These are phyloP conservation scores for Rhizophagus clarus DNA, from an alignment of 192 early-diverging fungal species.

Conservation along the genomic window DNA sequence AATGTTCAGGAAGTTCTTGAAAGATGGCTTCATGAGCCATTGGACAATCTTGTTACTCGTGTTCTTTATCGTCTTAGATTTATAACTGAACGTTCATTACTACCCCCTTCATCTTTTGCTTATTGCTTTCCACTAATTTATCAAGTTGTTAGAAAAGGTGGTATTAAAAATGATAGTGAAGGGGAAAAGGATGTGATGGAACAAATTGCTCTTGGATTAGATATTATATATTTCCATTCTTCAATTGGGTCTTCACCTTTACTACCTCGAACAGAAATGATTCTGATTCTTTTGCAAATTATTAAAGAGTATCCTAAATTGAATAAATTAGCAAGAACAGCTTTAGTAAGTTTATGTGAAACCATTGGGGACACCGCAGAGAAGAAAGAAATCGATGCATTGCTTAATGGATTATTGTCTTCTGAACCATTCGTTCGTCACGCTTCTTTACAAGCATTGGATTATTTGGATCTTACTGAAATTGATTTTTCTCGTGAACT, in stretches of 20 bases:
- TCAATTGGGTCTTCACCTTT: constrained; percentile 48
- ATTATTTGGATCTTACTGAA: constrained; percentile 57
- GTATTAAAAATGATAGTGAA: constrained; percentile 47
- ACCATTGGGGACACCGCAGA: constrained; percentile 50
- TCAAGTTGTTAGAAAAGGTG: constrained; percentile 62
- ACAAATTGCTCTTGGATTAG: constrained; percentile 68
- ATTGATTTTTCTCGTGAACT: constrained; percentile 67
- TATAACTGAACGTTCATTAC: constrained; percentile 54
- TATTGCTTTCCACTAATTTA: constrained; percentile 69
- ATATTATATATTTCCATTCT: constrained; percentile 66
- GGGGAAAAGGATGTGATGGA: constrained; percentile 53
- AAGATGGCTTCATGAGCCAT: constrained; percentile 51
- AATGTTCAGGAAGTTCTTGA: constrained; percentile 47
- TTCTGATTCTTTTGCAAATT: constrained; percentile 57
- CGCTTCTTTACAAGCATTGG: constrained; percentile 63
- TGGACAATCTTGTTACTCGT: constrained; percentile 55
- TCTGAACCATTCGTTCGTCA: constrained; percentile 68
- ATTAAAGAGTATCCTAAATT: constrained; percentile 65
- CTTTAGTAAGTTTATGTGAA: constrained; percentile 49
- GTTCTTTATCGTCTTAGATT: constrained; percentile 70
- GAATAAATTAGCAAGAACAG: constrained; percentile 56
- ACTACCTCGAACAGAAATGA: constrained; percentile 68
- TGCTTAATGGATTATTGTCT: constrained; percentile 68
- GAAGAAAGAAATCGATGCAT: constrained; percentile 53
- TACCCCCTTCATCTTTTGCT: constrained; percentile 64